Evolutionary conservation across 2,329 filamentous ascomycete genomes (phyloP).

Genomic region (Xylaria hypoxylon): DNA sequence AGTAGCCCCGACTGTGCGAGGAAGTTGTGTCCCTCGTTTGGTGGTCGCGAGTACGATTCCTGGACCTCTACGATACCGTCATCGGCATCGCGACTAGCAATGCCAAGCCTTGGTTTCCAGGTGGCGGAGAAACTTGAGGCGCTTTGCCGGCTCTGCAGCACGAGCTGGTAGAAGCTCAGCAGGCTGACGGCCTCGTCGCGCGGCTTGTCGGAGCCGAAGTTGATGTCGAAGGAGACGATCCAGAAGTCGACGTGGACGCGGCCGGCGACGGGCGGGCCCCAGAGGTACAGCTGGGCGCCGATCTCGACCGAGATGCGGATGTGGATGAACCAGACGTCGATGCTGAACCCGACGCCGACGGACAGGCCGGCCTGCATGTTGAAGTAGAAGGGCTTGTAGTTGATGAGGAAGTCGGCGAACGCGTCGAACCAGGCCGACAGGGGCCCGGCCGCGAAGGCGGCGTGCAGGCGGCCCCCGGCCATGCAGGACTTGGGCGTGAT

Average conservation of each 20-base stretch:
- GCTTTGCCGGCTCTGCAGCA: slow-evolving; percentile 1
- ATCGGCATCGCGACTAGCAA: neutral
- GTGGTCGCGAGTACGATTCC: neutral
- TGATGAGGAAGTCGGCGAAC: slow-evolving; percentile 56
- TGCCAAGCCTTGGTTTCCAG: neutral
- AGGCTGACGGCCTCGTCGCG: slow-evolving; percentile 18
- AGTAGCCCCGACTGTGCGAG: slow-evolving; percentile 36
- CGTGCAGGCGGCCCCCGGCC: slow-evolving; percentile 54
- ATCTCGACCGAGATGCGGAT: slow-evolving; percentile 48
- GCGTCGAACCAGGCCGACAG: slow-evolving; percentile 56
- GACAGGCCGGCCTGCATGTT: slow-evolving; percentile 46
- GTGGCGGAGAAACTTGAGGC: neutral
- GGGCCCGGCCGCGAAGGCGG: slow-evolving; percentile 45
- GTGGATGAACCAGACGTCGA: slow-evolving; percentile 48
- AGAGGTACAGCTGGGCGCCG: slow-evolving; percentile 46
- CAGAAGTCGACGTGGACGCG: slow-evolving; percentile 50
- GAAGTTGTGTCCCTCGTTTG: slow-evolving; percentile 37
- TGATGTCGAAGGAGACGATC: slow-evolving; percentile 41
- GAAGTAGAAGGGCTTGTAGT: slow-evolving; percentile 56
- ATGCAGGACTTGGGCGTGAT: slow-evolving; percentile 59
- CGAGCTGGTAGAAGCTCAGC: slow-evolving; percentile 25
- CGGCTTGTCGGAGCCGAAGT: slow-evolving; percentile 3
- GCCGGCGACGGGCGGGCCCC: slow-evolving; percentile 49
- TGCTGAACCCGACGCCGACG: slow-evolving; percentile 46
- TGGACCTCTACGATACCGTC: neutral